Evolutionary conservation across 2,329 filamentous ascomycete genomes (phyloP), one percentile per base, ranked within the genome.

Genomic region (Teratosphaeria zuluensis): DNA sequence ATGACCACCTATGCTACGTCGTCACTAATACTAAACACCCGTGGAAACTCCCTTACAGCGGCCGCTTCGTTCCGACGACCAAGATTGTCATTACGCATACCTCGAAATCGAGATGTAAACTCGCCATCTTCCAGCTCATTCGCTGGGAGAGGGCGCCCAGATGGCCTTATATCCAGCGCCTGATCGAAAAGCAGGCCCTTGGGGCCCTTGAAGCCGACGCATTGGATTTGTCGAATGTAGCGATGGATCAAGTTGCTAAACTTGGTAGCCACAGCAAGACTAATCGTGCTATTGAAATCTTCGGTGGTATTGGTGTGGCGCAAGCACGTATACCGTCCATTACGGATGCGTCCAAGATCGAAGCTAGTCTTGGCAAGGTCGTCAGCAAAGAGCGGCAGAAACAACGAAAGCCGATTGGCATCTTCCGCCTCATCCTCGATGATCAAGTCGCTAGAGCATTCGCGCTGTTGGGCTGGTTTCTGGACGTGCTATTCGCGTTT

Each of bases 31-130:
- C 80, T 58, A 83, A 83, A 62, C 80, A 79, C 0, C 83, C 84
- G 0, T 95, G 90, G 90, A 90, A 96, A 76, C 80, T 97, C 42
- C 94, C 94, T 12, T 86, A 91, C 70, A 53, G 32, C 24, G 52
- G 52, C 19, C 82, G 84, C 56, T 95, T 97, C 75, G 86, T 87
- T 66, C 78, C 96, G 24, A 84, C 95, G 59, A 92, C 85, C 64
- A 96, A 96, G 74, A 85, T 96, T 62, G 90, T 96, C 63, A 94
- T 99, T 62, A 96, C 94, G 2, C 90, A 97, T 69, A 82, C 92
- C 61, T 86, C 90, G 56, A 97, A 97, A 75, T 91, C 89, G 12
- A 91, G 88, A 72, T 95, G 90, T 73, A 96, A 94, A 75, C 82
- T 99, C 58, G 88, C 91, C 30, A 84, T 97, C 51, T 95, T 90